Conservation (phyloP, 2,329 filamentous ascomycete genomes). For the Curvularia verruculosa region DNA sequence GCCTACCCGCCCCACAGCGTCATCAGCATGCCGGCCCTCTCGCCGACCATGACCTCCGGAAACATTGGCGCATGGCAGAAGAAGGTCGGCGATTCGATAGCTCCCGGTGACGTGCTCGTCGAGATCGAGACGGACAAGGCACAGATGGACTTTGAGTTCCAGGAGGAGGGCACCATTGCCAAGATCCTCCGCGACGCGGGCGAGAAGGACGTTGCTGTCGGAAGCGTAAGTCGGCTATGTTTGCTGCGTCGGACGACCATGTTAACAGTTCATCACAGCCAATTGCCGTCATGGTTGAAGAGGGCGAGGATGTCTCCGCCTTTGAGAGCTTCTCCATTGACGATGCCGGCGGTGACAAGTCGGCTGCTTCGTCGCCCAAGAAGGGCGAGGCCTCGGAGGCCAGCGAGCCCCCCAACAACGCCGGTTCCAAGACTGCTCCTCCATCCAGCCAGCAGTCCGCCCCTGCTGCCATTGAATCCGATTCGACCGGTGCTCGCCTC, state of each 20-base stretch:
- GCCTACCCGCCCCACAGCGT: constrained; percentile 94
- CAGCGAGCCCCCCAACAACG: constrained; percentile 62
- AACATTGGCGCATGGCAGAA: constrained; percentile 99
- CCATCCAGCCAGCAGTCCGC: constrained; percentile 51
- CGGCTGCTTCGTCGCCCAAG: constrained; percentile 68
- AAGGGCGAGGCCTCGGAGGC: constrained; percentile 64
- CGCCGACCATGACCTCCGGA: constrained; percentile 94
- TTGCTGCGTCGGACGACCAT: neutral
- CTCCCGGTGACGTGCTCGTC: constrained; percentile 91
- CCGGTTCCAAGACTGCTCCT: constrained; percentile 65
- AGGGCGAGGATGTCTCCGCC: constrained; percentile 82
- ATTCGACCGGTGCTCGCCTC: constrained; percentile 75
- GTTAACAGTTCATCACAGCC: constrained; percentile 65
- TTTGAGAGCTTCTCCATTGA: constrained; percentile 88
- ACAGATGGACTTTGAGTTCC: constrained; percentile 99
- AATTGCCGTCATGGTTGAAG: constrained; percentile 93
- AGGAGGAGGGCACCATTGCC: constrained; percentile 94
- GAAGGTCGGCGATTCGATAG: constrained; percentile 85
- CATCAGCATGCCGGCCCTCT: constrained; percentile 97
- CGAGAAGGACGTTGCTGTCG: constrained; percentile 91
- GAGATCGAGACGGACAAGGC: constrained; percentile 99
- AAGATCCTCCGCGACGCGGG: constrained; percentile 93
- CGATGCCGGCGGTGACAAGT: constrained; percentile 86
- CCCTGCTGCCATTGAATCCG: constrained; percentile 70
- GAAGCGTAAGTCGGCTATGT: constrained; percentile 70